phyloP scores from a whole-genome alignment of 2,329 filamentous ascomycete species.

The Alternaria sp. region DNA sequence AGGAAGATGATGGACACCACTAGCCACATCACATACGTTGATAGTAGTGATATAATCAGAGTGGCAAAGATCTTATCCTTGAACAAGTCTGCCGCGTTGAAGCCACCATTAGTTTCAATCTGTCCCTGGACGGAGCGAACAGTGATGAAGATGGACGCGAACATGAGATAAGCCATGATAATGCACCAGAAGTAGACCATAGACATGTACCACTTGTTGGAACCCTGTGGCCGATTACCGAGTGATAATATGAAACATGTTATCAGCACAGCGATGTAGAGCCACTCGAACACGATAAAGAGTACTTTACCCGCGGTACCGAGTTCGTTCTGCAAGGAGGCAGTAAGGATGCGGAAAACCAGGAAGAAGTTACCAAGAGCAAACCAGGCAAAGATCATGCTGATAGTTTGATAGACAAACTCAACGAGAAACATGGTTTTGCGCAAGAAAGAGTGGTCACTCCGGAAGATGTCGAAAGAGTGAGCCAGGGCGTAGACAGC shows the following conservation, averaged over 20 bases:
- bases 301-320: constrained; percentile 81
- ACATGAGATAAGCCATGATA: constrained; percentile 93
- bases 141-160: constrained; percentile 93
- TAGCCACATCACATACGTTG: constrained; percentile 93
- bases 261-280: constrained; percentile 90
- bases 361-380: constrained; percentile 98
- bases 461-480: constrained; percentile 95
- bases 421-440: constrained; percentile 93
- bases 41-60: constrained; percentile 88
- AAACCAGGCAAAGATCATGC: constrained; percentile 99
- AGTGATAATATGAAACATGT: constrained; percentile 95
- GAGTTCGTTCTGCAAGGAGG: constrained; percentile 81
- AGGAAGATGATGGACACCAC: constrained; percentile 92
- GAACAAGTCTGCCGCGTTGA: constrained; percentile 78
- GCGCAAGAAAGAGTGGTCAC: constrained; percentile 84
- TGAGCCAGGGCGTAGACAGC: constrained; percentile 94
- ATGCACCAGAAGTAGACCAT: constrained; percentile 99
- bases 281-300: constrained; percentile 92
- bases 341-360: constrained; percentile 96
- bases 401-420: constrained; percentile 92
- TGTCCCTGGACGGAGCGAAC: constrained; percentile 83
- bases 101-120: constrained; percentile 67
- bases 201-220: constrained; percentile 90
- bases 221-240: constrained; percentile 93
- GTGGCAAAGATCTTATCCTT: constrained; percentile 91